These are phyloP conservation scores for Elsinoe fawcettii DNA, from an alignment of 2,329 filamentous ascomycete species.

Conservation along the genomic window DNA sequence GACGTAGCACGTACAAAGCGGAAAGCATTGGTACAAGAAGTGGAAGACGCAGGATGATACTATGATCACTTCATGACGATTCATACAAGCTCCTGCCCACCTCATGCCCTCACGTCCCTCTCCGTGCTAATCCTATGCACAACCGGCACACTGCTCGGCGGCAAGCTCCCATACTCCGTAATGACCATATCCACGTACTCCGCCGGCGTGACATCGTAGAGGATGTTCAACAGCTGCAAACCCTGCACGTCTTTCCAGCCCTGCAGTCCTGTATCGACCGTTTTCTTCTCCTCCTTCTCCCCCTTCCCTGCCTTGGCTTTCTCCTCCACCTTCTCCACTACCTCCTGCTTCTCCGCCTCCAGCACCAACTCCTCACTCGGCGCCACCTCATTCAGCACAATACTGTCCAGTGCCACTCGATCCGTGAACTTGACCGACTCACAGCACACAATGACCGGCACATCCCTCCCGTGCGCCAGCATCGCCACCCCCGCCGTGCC, in stretches of 20 bases:
- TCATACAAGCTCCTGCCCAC: background rate
- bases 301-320: slow-evolving; percentile 25
- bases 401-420: slow-evolving; percentile 80
- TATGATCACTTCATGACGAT: background rate
- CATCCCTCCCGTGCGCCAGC: slow-evolving; percentile 64
- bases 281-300: slow-evolving; percentile 24
- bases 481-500: slow-evolving; percentile 84
- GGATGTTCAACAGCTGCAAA: slow-evolving; percentile 60
- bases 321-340: slow-evolving; percentile 16
- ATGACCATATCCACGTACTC: slow-evolving; percentile 82
- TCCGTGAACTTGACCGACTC: slow-evolving; percentile 94
- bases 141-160: slow-evolving; percentile 75
- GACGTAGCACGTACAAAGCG: slow-evolving; percentile 17
- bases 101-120: slow-evolving; percentile 18
- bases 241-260: slow-evolving; percentile 53
- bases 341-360: slow-evolving; percentile 16
- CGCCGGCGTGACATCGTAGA: slow-evolving; percentile 88
- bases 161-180: slow-evolving; percentile 81
- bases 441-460: slow-evolving; percentile 81
- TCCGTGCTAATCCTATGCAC: slow-evolving; percentile 54
- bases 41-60: slow-evolving; percentile 12
- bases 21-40: slow-evolving; percentile 17
- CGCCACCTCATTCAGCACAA: slow-evolving; percentile 89
- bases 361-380: slow-evolving; percentile 57
- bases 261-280: slow-evolving; percentile 33